Evolutionary conservation across 352 stramenopile genomes (phyloP).

Genomic region (Albugo candida): DNA sequence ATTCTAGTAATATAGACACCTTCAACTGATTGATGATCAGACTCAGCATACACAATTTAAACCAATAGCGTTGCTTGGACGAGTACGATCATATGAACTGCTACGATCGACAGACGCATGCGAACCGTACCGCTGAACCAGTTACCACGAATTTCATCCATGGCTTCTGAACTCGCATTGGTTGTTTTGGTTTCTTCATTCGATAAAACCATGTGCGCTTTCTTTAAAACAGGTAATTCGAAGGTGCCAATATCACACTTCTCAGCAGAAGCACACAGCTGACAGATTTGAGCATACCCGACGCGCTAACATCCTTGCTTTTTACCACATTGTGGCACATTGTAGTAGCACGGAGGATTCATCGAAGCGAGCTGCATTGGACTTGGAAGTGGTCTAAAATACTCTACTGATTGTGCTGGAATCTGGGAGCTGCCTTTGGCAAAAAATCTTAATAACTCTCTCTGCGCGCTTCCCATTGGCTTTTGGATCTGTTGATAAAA

Average conservation of each 20-base stretch:
- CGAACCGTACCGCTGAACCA: too few relatives aligned
- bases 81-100: too few relatives aligned
- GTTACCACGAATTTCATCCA: too few relatives aligned
- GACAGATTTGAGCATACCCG: slow-evolving; percentile 5
- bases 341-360: slow-evolving; percentile 61
- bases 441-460: slow-evolving; percentile 20
- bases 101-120: too few relatives aligned
- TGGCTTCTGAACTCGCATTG: not conserved
- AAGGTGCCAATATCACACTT: slow-evolving; percentile 19
- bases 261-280: slow-evolving; percentile 17
- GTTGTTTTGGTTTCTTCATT: slow-evolving; percentile 20
- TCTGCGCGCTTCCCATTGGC: slow-evolving; percentile 29
- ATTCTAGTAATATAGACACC: too few relatives aligned
- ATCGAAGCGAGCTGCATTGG: slow-evolving; percentile 16
- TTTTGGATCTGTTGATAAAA: slow-evolving; percentile 25
- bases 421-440: slow-evolving; percentile 27
- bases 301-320: slow-evolving; percentile 2
- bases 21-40: too few relatives aligned
- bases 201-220: slow-evolving; percentile 23
- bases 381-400: slow-evolving; percentile 28
- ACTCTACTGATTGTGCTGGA: slow-evolving; percentile 9
- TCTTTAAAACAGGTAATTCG: slow-evolving; percentile 34
- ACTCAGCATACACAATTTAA: too few relatives aligned
- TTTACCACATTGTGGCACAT: slow-evolving; percentile 8
- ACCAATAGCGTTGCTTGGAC: too few relatives aligned